Evolutionary conservation across 2,329 filamentous ascomycete species (phyloP).

Genomic region (Pestalotiopsis sp.): DNA sequence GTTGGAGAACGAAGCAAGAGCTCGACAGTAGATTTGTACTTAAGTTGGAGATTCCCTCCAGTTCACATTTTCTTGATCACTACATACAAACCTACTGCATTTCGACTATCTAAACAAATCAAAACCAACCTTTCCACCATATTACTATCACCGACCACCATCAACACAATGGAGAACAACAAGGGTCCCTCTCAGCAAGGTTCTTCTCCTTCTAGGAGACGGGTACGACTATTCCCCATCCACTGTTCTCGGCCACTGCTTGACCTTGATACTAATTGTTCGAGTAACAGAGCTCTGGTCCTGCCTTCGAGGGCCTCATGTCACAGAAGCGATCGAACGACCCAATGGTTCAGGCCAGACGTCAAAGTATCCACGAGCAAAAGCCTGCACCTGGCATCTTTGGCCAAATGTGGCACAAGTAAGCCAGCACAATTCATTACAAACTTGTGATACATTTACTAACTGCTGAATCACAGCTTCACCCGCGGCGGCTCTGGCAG

Average conservation of each 20-base stretch:
- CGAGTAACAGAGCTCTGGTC: slow-evolving; percentile 43
- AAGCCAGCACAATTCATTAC: not conserved
- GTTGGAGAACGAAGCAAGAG: not conserved
- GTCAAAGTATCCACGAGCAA: slow-evolving; percentile 59
- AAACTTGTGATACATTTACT: not conserved
- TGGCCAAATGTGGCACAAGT: slow-evolving; percentile 61
- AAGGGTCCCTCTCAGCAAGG: slow-evolving; percentile 11
- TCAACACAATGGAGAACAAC: slow-evolving; percentile 14
- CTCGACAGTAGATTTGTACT: not conserved
- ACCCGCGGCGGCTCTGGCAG: not conserved
- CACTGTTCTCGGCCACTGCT: too few species aligned
- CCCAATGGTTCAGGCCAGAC: slow-evolving; percentile 45
- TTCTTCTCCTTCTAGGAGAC: slow-evolving; percentile 5
- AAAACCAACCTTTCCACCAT: not conserved
- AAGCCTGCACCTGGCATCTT: slow-evolving; percentile 51
- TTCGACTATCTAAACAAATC: not conserved
- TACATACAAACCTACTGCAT: not conserved
- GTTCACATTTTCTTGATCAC: too few species aligned
- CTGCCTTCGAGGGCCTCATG: slow-evolving; percentile 54
- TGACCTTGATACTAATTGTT: not conserved
- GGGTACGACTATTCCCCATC: slow-evolving; percentile 10
- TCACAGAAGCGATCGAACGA: slow-evolving; percentile 52
- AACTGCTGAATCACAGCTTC: not conserved
- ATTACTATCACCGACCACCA: not conserved
- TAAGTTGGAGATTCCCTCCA: not conserved